These are phyloP conservation scores for Apostasia shenzhenica DNA, from an alignment of 106 monocot genomes.

Conservation along the genomic window DNA sequence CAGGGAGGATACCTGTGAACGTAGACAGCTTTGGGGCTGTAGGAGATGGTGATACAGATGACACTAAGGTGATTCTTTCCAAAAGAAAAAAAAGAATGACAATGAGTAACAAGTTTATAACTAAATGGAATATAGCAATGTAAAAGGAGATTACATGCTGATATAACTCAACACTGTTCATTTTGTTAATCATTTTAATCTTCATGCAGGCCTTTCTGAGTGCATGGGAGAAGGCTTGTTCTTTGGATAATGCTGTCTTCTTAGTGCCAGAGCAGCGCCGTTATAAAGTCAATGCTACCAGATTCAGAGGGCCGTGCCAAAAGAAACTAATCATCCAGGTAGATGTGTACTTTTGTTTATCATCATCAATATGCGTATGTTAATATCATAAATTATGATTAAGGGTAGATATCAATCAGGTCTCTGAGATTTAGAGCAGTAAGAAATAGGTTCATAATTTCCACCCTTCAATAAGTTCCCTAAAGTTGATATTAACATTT, in stretches of 20 bases:
- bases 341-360: neutral
- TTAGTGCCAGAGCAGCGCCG: constrained; percentile 51
- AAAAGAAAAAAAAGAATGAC: too few species aligned
- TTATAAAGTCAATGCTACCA: constrained; percentile 59
- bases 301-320: constrained; percentile 74
- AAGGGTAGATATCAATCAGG: neutral
- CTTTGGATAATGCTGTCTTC: constrained; percentile 57
- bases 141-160: too few species aligned
- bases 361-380: neutral
- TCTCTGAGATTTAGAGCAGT: neutral
- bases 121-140: too few species aligned
- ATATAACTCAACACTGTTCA: too few species aligned
- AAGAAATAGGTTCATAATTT: too few species aligned
- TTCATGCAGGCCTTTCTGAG: constrained; percentile 55
- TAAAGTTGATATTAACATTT: too few species aligned
- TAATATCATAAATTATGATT: too few species aligned
- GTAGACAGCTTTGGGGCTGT: constrained; percentile 90
- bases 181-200: neutral
- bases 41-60: constrained; percentile 81
- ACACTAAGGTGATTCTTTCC: constrained; percentile 56
- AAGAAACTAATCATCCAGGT: constrained; percentile 73
- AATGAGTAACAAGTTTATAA: too few species aligned
- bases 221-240: constrained; percentile 80
- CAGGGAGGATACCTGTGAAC: constrained; percentile 57
- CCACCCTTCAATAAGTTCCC: too few species aligned